Evolutionary conservation across 108 stramenopile species (phyloP), one percentile per base, ranked within the genome.

Genomic region (Fragilariopsis cylindrus): DNA sequence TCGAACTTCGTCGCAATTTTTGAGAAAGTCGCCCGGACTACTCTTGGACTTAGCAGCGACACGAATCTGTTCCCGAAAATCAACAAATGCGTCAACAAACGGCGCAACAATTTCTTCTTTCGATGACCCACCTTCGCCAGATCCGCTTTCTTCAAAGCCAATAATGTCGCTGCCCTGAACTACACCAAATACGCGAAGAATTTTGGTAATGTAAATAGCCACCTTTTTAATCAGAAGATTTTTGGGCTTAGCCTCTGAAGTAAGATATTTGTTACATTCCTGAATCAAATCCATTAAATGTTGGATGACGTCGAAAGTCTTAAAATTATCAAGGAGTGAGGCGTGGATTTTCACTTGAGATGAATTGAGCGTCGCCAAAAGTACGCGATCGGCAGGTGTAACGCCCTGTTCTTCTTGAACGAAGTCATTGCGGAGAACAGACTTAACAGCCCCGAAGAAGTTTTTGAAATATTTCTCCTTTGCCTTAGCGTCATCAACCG

Each of bases 371-470:
- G 82, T 71, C 48, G 86, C 77, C 47, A 66, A 75, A 44, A 96
- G 79, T 21, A 83, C 79, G 41, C 78, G 82, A 72, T 87, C 86
- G 18, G 76, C 74, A 9, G 81, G 76, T 39, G 58, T 77, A 87
- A 83, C 90, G 18, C 82, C 79, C 81, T 93, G 92, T 8, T 71
- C 72, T 71, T 96, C 84, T 12, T 52, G 57, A 40, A 92, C 64
- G 62, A 81, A 81, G 18, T 84, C 86, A 49, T 84, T 78, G 18
- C 98, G 80, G 16, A 93, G 72, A 5, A 90, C 78, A 8, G 97
- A 93, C 82, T 98, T 95, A 53, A 95, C 96, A 53, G 97, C 85
- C 44, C 88, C 90, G 81, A 99, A 98, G 76, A 98, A 98, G 65
- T 90, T 86, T 71, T 81, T 85, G 82, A 98, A 97, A 3, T 81